Evolutionary conservation across 495 filamentous ascomycete species (phyloP).

Genomic region (Aspergillus kassunensis): DNA sequence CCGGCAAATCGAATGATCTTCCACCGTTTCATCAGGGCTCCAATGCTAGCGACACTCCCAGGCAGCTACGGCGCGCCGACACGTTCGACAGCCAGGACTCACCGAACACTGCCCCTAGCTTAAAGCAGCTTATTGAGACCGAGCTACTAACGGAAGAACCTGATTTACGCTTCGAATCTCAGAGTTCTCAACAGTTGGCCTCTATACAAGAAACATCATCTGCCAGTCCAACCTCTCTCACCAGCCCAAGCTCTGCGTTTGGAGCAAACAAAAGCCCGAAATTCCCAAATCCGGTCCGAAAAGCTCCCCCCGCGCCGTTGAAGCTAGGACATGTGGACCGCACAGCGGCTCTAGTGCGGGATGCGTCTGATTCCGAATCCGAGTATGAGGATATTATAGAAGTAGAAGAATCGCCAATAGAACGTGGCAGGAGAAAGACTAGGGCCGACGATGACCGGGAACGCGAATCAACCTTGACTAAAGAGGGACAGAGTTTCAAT

Average conservation of each 20-base stretch:
- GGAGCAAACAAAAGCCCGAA: conserved; percentile 18
- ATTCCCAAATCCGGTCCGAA: conserved; percentile 59
- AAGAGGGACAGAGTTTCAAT: conserved; percentile 43
- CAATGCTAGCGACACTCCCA: background rate
- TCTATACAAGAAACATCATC: conserved; percentile 17
- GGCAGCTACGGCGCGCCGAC: background rate
- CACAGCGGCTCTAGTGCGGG: conserved; percentile 42
- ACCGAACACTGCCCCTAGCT: background rate
- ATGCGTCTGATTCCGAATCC: conserved; percentile 64
- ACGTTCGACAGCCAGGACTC: conserved; percentile 2
- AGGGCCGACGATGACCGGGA: conserved; percentile 83
- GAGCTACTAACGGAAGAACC: background rate
- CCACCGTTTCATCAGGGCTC: background rate
- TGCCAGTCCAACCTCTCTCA: conserved; percentile 16
- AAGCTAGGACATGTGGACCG: conserved; percentile 53
- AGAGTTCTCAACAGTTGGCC: conserved; percentile 9
- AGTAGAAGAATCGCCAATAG: conserved; percentile 57
- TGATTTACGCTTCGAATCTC: conserved; percentile 7
- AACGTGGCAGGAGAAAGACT: conserved; percentile 78
- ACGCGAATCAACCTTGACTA: conserved; percentile 60
- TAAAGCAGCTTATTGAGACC: conserved; percentile 2
- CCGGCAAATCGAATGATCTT: background rate
- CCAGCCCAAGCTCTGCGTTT: conserved; percentile 18
- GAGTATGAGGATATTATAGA: conserved; percentile 79
- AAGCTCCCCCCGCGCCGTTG: conserved; percentile 79